phyloP scores from a whole-genome alignment of 257 asterid species.

The Salvia rosmarinus region DNA sequence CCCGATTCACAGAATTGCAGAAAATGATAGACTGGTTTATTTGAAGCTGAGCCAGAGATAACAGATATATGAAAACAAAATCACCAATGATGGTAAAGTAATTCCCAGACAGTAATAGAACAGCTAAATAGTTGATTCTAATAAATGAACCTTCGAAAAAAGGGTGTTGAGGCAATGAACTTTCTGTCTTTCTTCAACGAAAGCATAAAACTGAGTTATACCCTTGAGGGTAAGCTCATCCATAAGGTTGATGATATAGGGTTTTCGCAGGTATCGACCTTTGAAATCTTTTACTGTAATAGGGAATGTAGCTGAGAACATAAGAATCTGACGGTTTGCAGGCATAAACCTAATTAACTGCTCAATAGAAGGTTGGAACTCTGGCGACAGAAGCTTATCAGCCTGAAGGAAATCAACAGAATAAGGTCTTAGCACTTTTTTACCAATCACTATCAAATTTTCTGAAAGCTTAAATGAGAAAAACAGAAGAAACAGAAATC shows the following conservation, averaged over 20 bases:
- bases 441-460: constrained; percentile 22
- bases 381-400: constrained; percentile 90
- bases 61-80: constrained; percentile 25
- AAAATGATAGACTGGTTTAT: constrained; percentile 90
- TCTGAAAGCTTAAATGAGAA: background rate
- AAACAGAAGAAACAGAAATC: constrained; percentile 1
- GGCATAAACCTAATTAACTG: constrained; percentile 74
- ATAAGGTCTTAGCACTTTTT: constrained; percentile 16
- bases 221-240: constrained; percentile 96
- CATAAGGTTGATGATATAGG: constrained; percentile 87
- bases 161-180: constrained; percentile 89
- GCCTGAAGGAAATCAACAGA: constrained; percentile 62
- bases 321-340: constrained; percentile 75
- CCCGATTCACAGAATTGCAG: constrained; percentile 95
- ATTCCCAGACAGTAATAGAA: constrained; percentile 12
- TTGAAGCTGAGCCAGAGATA: constrained; percentile 71
- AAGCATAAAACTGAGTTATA: constrained; percentile 84
- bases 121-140: background rate
- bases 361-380: constrained; percentile 86
- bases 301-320: constrained; percentile 94
- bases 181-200: constrained; percentile 95
- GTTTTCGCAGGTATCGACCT: constrained; percentile 69
- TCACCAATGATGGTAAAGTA: constrained; percentile 18
- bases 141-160: constrained; percentile 65
- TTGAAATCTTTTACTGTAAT: constrained; percentile 84